These are phyloP conservation scores for Amphichorda felina DNA, from an alignment of 2,329 filamentous ascomycete species.

Conservation along the genomic window DNA sequence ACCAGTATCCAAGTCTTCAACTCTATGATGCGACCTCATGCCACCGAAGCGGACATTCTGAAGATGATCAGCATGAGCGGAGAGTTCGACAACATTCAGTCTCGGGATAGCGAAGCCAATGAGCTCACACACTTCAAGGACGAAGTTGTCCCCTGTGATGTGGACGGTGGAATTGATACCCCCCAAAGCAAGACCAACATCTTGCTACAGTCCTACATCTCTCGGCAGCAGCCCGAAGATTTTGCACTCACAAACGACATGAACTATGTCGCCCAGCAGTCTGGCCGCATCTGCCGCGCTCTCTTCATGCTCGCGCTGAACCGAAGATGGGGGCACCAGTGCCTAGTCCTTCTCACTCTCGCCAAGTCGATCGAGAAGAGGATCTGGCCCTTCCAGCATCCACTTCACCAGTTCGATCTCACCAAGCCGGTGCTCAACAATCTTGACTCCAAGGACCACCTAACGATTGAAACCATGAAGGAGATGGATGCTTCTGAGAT, in stretches of 20 bases:
- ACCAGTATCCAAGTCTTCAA: slow-evolving; percentile 95
- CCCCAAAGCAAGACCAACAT: slow-evolving; percentile 94
- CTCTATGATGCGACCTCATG: slow-evolving; percentile 74
- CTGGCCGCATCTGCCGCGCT: slow-evolving; percentile 84
- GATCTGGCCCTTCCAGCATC: slow-evolving; percentile 91
- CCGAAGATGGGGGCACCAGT: slow-evolving; percentile 90
- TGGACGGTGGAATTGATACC: slow-evolving; percentile 58
- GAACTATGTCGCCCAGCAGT: slow-evolving; percentile 91
- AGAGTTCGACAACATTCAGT: slow-evolving; percentile 95
- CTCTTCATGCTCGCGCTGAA: slow-evolving; percentile 97
- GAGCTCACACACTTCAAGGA: slow-evolving; percentile 68
- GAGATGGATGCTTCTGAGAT: slow-evolving; percentile 94
- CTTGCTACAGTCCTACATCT: slow-evolving; percentile 87
- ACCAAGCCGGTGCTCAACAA: slow-evolving; percentile 73
- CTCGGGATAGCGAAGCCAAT: slow-evolving; percentile 77
- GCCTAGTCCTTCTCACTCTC: slow-evolving; percentile 76
- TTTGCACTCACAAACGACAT: slow-evolving; percentile 88
- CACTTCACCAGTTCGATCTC: slow-evolving; percentile 88
- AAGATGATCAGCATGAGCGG: slow-evolving; percentile 97
- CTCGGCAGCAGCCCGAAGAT: slow-evolving; percentile 75
- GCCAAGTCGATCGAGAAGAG: slow-evolving; percentile 97
- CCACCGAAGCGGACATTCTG: slow-evolving; percentile 83
- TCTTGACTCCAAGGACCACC: slow-evolving; percentile 66
- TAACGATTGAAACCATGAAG: slow-evolving; percentile 70
- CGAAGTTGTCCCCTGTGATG: slow-evolving; percentile 63